A percentile compares a stretch with the other conserved stretches of the same genome.
Evolutionary conservation across 768 basidiomycete species (phyloP).

Genomic region (Leucosporidium creatinivorum): DNA sequence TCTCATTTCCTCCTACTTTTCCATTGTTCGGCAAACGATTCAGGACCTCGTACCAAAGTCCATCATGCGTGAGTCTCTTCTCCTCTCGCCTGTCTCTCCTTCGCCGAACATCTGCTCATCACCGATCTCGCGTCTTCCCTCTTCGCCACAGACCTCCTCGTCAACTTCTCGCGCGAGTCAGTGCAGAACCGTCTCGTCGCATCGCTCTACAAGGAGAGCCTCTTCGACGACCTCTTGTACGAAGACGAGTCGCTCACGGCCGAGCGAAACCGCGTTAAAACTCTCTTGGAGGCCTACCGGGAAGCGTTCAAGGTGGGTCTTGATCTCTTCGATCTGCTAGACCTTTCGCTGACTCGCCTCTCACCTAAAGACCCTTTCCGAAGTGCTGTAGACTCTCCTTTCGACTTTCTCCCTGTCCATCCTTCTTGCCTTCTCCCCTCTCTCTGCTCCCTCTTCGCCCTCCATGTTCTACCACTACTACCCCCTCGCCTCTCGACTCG

Average conservation of each 20-base stretch:
- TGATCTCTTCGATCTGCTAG: too few species aligned
- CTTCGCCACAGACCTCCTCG: slow-evolving; percentile 52
- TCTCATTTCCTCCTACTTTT: slow-evolving; percentile 90
- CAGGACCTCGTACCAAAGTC: slow-evolving; percentile 93
- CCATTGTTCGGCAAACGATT: slow-evolving; percentile 79
- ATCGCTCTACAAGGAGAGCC: slow-evolving; percentile 83
- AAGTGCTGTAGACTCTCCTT: slow-evolving; percentile 16
- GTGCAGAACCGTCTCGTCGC: slow-evolving; percentile 96
- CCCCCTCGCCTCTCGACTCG: too few species aligned
- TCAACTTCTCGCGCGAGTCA: slow-evolving; percentile 91
- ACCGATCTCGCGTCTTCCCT: too few species aligned
- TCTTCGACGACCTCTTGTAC: slow-evolving; percentile 82
- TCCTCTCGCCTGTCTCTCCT: background rate
- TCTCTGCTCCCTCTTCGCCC: too few species aligned
- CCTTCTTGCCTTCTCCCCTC: too few species aligned
- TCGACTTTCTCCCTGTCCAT: background rate
- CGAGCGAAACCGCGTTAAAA: slow-evolving; percentile 87
- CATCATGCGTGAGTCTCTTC: slow-evolving; percentile 65
- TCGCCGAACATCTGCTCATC: too few species aligned
- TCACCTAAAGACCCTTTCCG: slow-evolving; percentile 17
- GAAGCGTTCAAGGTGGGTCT: slow-evolving; percentile 42
- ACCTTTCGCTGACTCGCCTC: background rate
- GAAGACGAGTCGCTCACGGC: slow-evolving; percentile 94
- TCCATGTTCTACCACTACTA: too few species aligned
- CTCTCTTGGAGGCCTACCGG: slow-evolving; percentile 89